Base-by-base conservation (phyloP, 257 asterid genomes). In the Solanum appendiculatum region DNA sequence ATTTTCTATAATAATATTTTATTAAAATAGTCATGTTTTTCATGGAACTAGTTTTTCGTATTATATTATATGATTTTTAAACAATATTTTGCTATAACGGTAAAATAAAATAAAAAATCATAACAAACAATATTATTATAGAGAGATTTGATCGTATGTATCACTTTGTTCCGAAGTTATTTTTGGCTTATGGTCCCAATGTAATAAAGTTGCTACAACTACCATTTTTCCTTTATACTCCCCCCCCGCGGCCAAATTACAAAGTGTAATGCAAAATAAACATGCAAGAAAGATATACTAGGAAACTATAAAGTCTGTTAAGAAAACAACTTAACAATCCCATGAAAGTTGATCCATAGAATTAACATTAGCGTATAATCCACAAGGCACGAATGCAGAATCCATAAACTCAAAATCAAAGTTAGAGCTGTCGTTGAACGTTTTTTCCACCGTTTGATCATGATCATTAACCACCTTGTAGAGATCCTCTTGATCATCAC, bases 271-370 rank as follows among this genome's bases (percentile, higher is more conserved):
- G 15, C 51, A 73, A 3, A 34, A 73, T 44, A 25, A 44, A 44
- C 39, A 78, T 78, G 63, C 84, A 78, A 8, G 39, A 42, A 77
- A 77, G 4, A 77, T 77, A 40, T 40, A 77, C 83, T 77, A 34
- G 60, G 6, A 15, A 78, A 44, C 39, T 78, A 78, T 4, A n/a
- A n/a, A 75, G 15, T 0, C 5, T 48, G 56, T 42, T 18, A 6
- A 78, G 27, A 29, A 29, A 10, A 2, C 14, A n/a, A 44, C 39
- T 54, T 86, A 90, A 73, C 90, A 92, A 86, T 93, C 96, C 98
- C 98, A 95, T 89, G 93, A 95, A 90, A 94, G 92, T 70, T 92
- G 95, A 88, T 94, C 93, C 87, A 93, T 74, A 25, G 92, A 89
- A 87, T 86, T 90, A 78, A 86, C 86, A 85, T 87, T 86, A 75